phyloP scores from a whole-genome alignment of 345 rosid species.

The Eucalyptus polyanthemos region DNA sequence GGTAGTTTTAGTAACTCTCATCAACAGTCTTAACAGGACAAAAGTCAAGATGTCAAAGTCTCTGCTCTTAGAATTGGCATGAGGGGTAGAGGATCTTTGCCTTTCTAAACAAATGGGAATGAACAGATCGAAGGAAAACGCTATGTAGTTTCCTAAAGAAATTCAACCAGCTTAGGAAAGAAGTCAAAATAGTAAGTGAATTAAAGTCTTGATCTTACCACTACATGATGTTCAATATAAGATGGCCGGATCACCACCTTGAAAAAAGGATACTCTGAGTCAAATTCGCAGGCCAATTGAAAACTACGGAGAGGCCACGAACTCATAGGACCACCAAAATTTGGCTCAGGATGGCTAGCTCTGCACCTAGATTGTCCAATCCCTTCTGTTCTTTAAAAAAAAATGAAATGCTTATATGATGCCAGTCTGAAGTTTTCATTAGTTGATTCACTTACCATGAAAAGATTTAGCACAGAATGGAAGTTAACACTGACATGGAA shows the following conservation, averaged over 20 bases:
- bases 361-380: not conserved
- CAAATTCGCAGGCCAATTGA: not conserved
- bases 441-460: not conserved
- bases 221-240: not conserved
- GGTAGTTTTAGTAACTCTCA: too few relatives aligned
- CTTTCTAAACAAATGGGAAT: not conserved
- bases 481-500: not conserved
- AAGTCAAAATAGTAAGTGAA: not conserved
- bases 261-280: not conserved
- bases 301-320: not conserved
- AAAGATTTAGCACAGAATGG: not conserved
- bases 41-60: not conserved
- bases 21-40: not conserved
- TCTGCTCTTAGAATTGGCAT: not conserved
- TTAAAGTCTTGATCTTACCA: not conserved
- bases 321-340: not conserved
- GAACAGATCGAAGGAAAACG: not conserved
- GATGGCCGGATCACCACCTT: not conserved
- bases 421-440: not conserved
- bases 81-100: not conserved
- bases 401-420: not conserved
- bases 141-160: not conserved
- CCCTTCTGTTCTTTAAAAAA: not conserved
- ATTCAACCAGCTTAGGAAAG: not conserved
- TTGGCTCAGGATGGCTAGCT: not conserved